Percentiles rank a stretch among this genome's conserved stretches.
Evolutionary conservation across 2,329 filamentous ascomycete genomes (phyloP).

Genomic region (Ceratocystis lukuohia): DNA sequence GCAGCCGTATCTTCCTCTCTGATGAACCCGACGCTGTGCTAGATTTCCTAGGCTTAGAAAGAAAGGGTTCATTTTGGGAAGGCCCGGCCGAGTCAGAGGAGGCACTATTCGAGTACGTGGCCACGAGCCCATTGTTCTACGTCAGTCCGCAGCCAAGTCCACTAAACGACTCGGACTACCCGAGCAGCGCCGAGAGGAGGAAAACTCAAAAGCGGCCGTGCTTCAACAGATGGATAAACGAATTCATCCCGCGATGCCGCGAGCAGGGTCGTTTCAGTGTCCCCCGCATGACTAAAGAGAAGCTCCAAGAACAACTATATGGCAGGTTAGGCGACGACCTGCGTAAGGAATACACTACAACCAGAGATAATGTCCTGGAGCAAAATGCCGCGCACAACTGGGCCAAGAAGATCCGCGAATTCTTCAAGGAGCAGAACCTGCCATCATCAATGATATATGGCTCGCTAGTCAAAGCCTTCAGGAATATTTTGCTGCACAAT

Average conservation of each 20-base stretch:
- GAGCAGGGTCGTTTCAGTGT: constrained; percentile 28
- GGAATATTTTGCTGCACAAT: constrained; percentile 36
- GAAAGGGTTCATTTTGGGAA: constrained; percentile 33
- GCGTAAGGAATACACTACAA: constrained; percentile 31
- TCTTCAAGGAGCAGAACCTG: constrained; percentile 25
- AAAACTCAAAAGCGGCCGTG: constrained; percentile 45
- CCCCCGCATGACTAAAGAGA: constrained; percentile 21
- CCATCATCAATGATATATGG: constrained; percentile 20
- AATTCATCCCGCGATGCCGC: constrained; percentile 45
- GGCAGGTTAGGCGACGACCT: constrained; percentile 7
- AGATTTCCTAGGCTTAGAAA: constrained; percentile 48
- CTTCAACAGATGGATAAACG: constrained; percentile 47
- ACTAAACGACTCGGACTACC: constrained; percentile 26
- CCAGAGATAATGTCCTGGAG: constrained; percentile 31
- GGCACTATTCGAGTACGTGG: constrained; percentile 13
- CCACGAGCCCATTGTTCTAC: constrained; percentile 38
- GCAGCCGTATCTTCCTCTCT: constrained; percentile 47
- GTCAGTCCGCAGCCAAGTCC: constrained; percentile 22
- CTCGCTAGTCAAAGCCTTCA: constrained; percentile 32
- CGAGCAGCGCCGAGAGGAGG: constrained; percentile 43
- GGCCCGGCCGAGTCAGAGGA: constrained; percentile 38
- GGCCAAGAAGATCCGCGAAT: constrained; percentile 32
- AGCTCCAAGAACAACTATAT: constrained; percentile 1
- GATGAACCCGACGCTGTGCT: constrained; percentile 42
- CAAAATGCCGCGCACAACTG: constrained; percentile 31